Base-by-base conservation (phyloP, 2,329 filamentous ascomycete species). In the Amauroascus verrucosus region DNA sequence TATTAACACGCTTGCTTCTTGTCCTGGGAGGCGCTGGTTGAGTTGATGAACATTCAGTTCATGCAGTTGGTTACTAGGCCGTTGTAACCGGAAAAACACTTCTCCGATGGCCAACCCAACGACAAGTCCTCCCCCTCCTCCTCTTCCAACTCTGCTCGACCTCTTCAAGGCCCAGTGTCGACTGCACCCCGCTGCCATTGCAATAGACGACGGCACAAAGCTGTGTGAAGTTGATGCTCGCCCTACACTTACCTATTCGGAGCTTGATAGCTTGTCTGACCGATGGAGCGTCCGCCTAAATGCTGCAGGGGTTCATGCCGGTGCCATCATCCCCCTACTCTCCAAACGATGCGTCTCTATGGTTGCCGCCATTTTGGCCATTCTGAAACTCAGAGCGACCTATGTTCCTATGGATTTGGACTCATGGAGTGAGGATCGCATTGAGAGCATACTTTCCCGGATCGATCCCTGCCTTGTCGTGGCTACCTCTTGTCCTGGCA, bases 301-400 rank as follows among this genome's bases (percentile, higher is more conserved):
- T 1, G 56, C 59, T 0, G 58, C 69, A 13, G 72, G 71, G n/a
- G 63, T 76, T 28, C 64, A 66, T 9, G 62, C 72, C 0, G 65
- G 69, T 26, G 60, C 61, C 1, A 65, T 69, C 47, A 65, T 72
- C 28, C 67, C 67, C 1, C 30, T 72, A 2, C 70, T 65, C 44
- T 72, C 72, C 38, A 69, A 72, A 38, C 72, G 72, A 54, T 72
- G 70, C 0, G 64, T 63, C 6, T 73, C 70, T 70, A 64, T 69
- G 9, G 61, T 72, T 13, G 64, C 72, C 28, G 64, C 69, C 3
- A 64, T 71, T 48, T 57, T 72, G 9, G 70, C 67, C 11, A 65
- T 71, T 35, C 61, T 72, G 24, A 71, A 71, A 55, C 65, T 69
- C 0, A 70, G 70, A 8, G 70, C 67, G 13, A 68, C 68, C 3